phyloP scores from a whole-genome alignment of 2,329 filamentous ascomycete genomes.

The Penicillium psychrosexuale region DNA sequence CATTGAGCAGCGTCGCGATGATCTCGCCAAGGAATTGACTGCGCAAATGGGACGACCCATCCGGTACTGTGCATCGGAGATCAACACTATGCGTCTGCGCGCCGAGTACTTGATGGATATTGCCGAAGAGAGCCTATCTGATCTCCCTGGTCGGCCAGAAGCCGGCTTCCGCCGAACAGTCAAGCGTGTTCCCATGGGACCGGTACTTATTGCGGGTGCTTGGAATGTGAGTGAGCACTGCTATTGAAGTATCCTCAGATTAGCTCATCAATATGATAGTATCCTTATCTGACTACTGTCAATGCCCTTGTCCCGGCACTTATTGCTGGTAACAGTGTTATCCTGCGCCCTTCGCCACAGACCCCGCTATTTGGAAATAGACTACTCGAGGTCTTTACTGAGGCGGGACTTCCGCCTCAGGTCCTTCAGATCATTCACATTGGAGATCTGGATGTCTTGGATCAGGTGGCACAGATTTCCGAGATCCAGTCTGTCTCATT shows the following conservation, averaged over 20 bases:
- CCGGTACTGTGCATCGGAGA: constrained; percentile 74
- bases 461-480: constrained; percentile 71
- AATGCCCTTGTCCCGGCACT: constrained; percentile 89
- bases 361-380: constrained; percentile 85
- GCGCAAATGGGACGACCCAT: constrained; percentile 91
- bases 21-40: constrained; percentile 75
- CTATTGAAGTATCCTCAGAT: constrained; percentile 7
- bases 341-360: constrained; percentile 88
- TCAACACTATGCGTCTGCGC: constrained; percentile 76
- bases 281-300: constrained; percentile 84
- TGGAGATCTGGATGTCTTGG: constrained; percentile 70
- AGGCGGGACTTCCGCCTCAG: constrained; percentile 74
- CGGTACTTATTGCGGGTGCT: constrained; percentile 80
- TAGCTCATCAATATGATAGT: constrained; percentile 52
- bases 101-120: constrained; percentile 81
- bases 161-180: constrained; percentile 85
- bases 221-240: constrained; percentile 71
- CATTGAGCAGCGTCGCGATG: constrained; percentile 67
- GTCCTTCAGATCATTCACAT: constrained; percentile 87
- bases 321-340: constrained; percentile 82
- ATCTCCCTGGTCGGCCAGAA: constrained; percentile 77
- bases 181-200: constrained; percentile 78
- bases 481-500: constrained; percentile 78
- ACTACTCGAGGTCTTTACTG: constrained; percentile 67
- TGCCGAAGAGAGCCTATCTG: constrained; percentile 70